Evolutionary conservation across 345 rosid genomes (phyloP), one percentile per base, ranked within the genome.

Genomic region (Pistacia vera): DNA sequence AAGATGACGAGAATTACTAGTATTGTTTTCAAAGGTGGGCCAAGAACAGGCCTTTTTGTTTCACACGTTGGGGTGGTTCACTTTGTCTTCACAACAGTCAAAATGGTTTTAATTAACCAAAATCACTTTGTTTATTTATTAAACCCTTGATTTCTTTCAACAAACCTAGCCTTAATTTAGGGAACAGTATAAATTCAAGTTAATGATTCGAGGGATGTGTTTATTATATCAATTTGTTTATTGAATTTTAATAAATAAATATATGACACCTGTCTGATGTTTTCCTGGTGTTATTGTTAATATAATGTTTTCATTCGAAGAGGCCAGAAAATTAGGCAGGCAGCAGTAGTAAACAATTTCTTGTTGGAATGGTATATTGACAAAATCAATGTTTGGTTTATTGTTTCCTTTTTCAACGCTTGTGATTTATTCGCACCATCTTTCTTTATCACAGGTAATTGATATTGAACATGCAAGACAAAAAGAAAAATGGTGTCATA

Each of bases 11-110:
- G 70, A 63, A 30, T 67, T 59, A 28, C 22, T 58, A 58, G 30
- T 75, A 49, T 58, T 64, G 70, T 63, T 70, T 48, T 55, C 46
- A 11, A 58, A 65, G 8, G 76, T 57, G 81, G 79, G 73, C 72
- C 81, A 55, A 74, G 25, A 41, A 56, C 70, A 22, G 71, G 49
- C 73, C 72, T 49, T 76, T 77, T 73, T 74, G 81, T 79, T 77
- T 77, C 79, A 54, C 86, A 66, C 79, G 73, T 77, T 54, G 83
- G 83, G 81, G 71, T 69, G 59, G 62, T 70, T 66, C 74, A 57
- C 76, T 54, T 74, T 74, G 79, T 79, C 78, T 69, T 66, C 76
- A 79, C 66, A 54, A 59, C 46, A 20, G 17, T 70, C 74, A 63
- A 52, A 62, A 66, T 36, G 28, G 59, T 68, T 51, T 67, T 14